Evolutionary conservation across 23 red algal genomes (phyloP).

Genomic region (Gracilaria gracilis): DNA sequence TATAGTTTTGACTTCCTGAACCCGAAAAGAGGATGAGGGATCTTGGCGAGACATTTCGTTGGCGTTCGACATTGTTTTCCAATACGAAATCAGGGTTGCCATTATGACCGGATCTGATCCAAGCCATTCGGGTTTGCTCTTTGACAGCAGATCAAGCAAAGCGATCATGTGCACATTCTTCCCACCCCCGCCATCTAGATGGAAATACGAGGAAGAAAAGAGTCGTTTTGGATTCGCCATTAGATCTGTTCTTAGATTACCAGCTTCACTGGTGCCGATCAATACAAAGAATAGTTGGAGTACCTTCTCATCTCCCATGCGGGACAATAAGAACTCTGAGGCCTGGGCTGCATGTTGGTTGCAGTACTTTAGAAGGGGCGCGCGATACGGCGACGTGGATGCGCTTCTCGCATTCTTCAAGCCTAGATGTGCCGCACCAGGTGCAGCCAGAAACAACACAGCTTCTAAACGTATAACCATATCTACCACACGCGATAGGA

Average conservation of each 20-base stretch:
- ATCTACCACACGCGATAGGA: slow-evolving; percentile 73
- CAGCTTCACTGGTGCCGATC: slow-evolving; percentile 63
- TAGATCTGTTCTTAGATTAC: slow-evolving; percentile 67
- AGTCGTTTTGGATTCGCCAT: slow-evolving; percentile 62
- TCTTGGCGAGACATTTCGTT: slow-evolving; percentile 26
- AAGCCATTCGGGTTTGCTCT: slow-evolving; percentile 69
- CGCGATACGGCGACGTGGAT: slow-evolving; percentile 91
- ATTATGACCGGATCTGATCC: slow-evolving; percentile 60
- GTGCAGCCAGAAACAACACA: slow-evolving; percentile 64
- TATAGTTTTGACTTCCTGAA: slow-evolving; percentile 77
- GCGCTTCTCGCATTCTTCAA: slow-evolving; percentile 61
- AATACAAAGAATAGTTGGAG: slow-evolving; percentile 82
- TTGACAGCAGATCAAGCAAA: slow-evolving; percentile 73
- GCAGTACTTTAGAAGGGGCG: slow-evolving; percentile 84
- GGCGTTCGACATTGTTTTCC: slow-evolving; percentile 50
- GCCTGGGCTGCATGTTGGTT: slow-evolving; percentile 76
- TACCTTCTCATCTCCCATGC: slow-evolving; percentile 47
- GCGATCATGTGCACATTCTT: slow-evolving; percentile 57
- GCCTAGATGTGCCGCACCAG: slow-evolving; percentile 82
- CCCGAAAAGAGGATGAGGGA: slow-evolving; percentile 50
- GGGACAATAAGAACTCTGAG: slow-evolving; percentile 71
- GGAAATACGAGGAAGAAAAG: slow-evolving; percentile 5
- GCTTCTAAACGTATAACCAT: slow-evolving; percentile 86
- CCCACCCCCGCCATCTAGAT: slow-evolving; percentile 34
- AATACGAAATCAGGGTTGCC: slow-evolving; percentile 58